A percentile compares a stretch with the other conserved stretches of the same genome.
Conservation (phyloP, 1,284 basidiomycete species). For the Singerocomus rubriflavus region DNA sequence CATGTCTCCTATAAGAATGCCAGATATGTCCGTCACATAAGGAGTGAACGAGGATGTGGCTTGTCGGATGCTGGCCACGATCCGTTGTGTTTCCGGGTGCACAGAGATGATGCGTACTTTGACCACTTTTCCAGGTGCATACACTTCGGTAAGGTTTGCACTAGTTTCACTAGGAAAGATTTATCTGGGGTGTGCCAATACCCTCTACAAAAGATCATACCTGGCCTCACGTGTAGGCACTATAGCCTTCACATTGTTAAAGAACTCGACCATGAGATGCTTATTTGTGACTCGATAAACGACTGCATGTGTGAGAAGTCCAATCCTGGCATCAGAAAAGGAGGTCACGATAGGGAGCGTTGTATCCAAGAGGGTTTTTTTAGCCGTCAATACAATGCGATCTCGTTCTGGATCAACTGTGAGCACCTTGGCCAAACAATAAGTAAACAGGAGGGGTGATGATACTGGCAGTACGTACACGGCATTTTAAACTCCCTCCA, state of each 20-base stretch:
- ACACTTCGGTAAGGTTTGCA: constrained; percentile 63
- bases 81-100: constrained; percentile 59
- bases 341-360: constrained; percentile 67
- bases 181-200: not conserved
- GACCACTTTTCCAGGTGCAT: constrained; percentile 80
- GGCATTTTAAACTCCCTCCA: constrained; percentile 82
- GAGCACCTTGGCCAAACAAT: constrained; percentile 65
- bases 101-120: constrained; percentile 84
- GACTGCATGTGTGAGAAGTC: constrained; percentile 79
- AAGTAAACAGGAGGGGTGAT: constrained; percentile 10
- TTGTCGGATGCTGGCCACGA: constrained; percentile 88
- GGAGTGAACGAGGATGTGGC: constrained; percentile 57
- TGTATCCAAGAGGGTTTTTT: constrained; percentile 88
- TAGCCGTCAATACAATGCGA: constrained; percentile 86
- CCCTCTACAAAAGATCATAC: constrained; percentile 42
- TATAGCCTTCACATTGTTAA: constrained; percentile 84
- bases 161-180: constrained; percentile 27
- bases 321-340: constrained; percentile 69
- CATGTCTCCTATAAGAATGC: constrained; percentile 73
- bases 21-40: constrained; percentile 58
- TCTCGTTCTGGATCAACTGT: constrained; percentile 80
- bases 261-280: constrained; percentile 84
- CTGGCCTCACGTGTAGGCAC: constrained; percentile 81
- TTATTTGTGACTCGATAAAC: constrained; percentile 81
- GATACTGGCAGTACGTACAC: constrained; percentile 47